Conservation (phyloP, 495 filamentous ascomycete genomes). For the Aspergillus ostianus region DNA sequence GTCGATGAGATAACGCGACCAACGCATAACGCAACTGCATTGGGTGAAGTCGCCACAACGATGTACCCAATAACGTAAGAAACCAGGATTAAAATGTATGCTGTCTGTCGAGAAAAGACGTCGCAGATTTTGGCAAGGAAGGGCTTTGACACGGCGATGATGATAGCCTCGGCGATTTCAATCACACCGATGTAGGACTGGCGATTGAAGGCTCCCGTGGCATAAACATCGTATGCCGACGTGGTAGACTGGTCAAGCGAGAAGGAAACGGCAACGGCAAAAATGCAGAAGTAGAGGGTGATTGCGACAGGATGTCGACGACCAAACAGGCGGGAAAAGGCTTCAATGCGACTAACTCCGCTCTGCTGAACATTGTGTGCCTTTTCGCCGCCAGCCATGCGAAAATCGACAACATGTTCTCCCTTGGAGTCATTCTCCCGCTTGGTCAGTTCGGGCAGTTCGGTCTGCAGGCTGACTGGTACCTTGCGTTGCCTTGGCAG, state of each 20-base stretch:
- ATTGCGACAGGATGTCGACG: slow-evolving; percentile 3
- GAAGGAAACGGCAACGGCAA: slow-evolving; percentile 2
- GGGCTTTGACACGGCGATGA: slow-evolving; percentile 59
- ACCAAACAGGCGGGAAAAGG: slow-evolving; percentile 1
- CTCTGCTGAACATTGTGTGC: no score
- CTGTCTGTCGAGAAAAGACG: slow-evolving; percentile 52
- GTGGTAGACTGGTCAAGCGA: slow-evolving; percentile 7
- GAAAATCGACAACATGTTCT: no score
- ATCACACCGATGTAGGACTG: no score
- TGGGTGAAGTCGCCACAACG: slow-evolving; percentile 39
- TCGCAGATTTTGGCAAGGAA: slow-evolving; percentile 63
- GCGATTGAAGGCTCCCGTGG: slow-evolving; percentile 3
- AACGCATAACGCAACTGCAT: slow-evolving; percentile 35
- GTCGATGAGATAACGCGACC: slow-evolving; percentile 46
- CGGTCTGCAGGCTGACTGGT: no score
- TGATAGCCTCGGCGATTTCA: slow-evolving; percentile 32
- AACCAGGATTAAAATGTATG: slow-evolving; percentile 39
- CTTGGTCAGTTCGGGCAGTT: no score
- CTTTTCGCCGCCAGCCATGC: no score
- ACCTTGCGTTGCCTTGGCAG: no score
- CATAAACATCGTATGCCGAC: slow-evolving; percentile 13
- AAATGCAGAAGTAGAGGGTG: slow-evolving; percentile 1
- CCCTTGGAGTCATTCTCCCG: no score
- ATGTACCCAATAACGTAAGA: slow-evolving; percentile 35
- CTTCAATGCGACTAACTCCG: slow-evolving; percentile 10